phyloP scores from a whole-genome alignment of 345 rosid genomes.

The Excoecaria agallocha region DNA sequence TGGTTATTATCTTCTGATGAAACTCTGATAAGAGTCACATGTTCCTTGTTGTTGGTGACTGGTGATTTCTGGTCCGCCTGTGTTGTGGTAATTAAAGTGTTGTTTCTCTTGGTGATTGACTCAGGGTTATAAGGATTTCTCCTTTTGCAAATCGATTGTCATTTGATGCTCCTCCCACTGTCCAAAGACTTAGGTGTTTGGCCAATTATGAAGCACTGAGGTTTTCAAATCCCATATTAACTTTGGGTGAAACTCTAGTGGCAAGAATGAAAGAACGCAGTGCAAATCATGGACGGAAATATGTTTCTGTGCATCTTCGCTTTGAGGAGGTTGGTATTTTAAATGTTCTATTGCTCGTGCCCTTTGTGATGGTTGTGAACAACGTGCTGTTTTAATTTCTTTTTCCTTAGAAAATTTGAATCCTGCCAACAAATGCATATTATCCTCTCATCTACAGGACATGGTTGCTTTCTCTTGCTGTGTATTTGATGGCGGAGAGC shows the following conservation, averaged over 20 bases:
- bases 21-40: neutral
- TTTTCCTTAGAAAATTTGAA: constrained; percentile 1
- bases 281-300: constrained; percentile 69
- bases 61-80: neutral
- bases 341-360: neutral
- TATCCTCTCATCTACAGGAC: constrained; percentile 51
- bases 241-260: constrained; percentile 79
- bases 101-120: constrained; percentile 22
- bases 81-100: constrained; percentile 9
- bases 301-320: constrained; percentile 94
- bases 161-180: constrained; percentile 87
- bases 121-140: constrained; percentile 93
- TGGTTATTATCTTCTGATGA: neutral
- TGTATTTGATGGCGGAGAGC: constrained; percentile 90
- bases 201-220: constrained; percentile 88
- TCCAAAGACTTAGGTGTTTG: constrained; percentile 89
- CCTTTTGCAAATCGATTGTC: constrained; percentile 99
- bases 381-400: neutral
- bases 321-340: constrained; percentile 86
- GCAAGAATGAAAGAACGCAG: constrained; percentile 93
- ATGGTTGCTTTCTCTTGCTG: constrained; percentile 99
- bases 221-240: constrained; percentile 71
- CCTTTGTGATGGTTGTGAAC: constrained; percentile 1
- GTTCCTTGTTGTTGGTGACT: neutral
- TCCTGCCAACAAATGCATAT: constrained; percentile 14